Base-by-base conservation (phyloP, 306 rosid genomes). In the Lathyrus sativus region DNA sequence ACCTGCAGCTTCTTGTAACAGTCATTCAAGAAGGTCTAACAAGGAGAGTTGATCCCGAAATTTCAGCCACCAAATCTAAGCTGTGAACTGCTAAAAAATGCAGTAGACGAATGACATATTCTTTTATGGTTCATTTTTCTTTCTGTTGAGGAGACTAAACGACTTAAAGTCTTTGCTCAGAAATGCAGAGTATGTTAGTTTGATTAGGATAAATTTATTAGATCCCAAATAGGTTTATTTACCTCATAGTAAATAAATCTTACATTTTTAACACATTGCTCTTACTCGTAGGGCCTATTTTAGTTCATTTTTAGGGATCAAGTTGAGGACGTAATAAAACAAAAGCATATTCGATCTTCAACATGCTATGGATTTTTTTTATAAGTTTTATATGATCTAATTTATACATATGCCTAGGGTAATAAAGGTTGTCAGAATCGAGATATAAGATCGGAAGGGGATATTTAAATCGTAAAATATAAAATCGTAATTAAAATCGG, bases 11-110 rank as follows among this genome's bases (percentile, higher is more conserved):
- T 71, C 83, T 82, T 67, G 97, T 56, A 44, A 79, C 98, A 29
- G 37, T 82, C 78, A 78, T 85, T 79, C 98, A 90, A 88, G 97
- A 93, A 81, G 96, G 96, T 54, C 83, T 93, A 35, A 65, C 84
- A 39, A 84, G 96, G 78, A 80, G 70, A 76, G 65, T 46, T 38
- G 74, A 50, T 65, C 41, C 12, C 19, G 69, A 72, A 62, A 71
- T 22, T 49, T 41, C 84, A n/a, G 45, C 70, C 19, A 59, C 28
- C 9, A 67, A 60, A 56, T 85, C 98, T 0, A 90, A 85, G 83
- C 62, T 92, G 75, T 92, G 86, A 89, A 46, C 62, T 14, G 56
- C 60, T 59, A 26, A 67, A 67, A 39, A 68, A 9, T 29, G 38
- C n/a, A 59, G 14, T 19, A 31, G 51, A 63, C 33, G 2, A 41